These are phyloP conservation scores for Luvunga scandens DNA, from an alignment of 345 rosid genomes.

Conservation along the genomic window DNA sequence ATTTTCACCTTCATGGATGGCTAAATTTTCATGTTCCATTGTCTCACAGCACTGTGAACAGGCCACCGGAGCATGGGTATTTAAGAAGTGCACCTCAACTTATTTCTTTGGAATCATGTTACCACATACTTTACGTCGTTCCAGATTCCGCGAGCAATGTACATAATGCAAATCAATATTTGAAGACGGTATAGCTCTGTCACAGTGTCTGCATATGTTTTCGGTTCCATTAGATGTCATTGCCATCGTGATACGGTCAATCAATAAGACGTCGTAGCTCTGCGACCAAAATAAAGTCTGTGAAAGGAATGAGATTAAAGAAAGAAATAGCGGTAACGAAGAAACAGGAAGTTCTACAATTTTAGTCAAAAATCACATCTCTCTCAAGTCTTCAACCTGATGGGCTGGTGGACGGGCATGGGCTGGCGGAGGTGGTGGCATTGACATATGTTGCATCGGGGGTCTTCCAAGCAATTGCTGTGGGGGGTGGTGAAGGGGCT, in stretches of 20 bases:
- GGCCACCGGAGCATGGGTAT: slow-evolving; percentile 86
- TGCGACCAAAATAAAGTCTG: slow-evolving; percentile 13
- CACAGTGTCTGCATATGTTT: slow-evolving; percentile 67
- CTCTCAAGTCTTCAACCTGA: too few species aligned
- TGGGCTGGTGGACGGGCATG: too few species aligned
- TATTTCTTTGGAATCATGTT: slow-evolving; percentile 89
- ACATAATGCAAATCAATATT: slow-evolving; percentile 85
- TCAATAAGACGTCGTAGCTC: slow-evolving; percentile 4
- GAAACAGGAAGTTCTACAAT: too few species aligned
- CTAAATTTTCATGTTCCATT: slow-evolving; percentile 79
- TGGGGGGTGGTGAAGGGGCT: too few species aligned
- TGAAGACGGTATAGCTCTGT: slow-evolving; percentile 63
- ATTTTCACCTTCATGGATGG: slow-evolving; percentile 76
- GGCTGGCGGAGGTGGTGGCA: too few species aligned
- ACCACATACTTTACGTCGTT: slow-evolving; percentile 86
- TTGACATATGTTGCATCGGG: too few species aligned
- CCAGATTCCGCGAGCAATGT: slow-evolving; percentile 88
- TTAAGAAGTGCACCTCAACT: slow-evolving; percentile 78
- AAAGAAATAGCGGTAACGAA: background rate
- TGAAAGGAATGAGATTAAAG: background rate
- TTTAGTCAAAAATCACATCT: too few species aligned
- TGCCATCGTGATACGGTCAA: slow-evolving; percentile 42
- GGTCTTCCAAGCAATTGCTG: too few species aligned
- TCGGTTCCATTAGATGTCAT: slow-evolving; percentile 57
- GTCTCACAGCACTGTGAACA: slow-evolving; percentile 87